Evolutionary conservation across 495 filamentous ascomycete species (phyloP).

Genomic region (Thozetella sp.): DNA sequence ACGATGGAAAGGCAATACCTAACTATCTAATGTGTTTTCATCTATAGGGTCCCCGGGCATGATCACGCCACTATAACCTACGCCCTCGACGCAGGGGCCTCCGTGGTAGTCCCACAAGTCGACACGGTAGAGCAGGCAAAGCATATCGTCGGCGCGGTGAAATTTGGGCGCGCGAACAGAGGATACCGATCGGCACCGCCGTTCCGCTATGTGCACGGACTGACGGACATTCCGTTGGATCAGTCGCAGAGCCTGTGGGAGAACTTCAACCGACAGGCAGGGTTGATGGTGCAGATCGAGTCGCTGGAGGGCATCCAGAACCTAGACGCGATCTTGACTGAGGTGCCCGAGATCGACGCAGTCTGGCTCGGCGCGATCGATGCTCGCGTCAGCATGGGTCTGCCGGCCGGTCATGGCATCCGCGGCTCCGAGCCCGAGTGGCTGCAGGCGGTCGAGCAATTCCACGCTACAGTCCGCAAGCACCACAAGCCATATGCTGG

Average conservation of each 20-base stretch:
- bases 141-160: constrained; percentile 40
- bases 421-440: constrained; percentile 38
- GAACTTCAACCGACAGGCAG: constrained; percentile 43
- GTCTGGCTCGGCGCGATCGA: constrained; percentile 46
- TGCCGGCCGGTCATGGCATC: constrained; percentile 22
- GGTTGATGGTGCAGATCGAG: constrained; percentile 52
- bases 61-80: constrained; percentile 48
- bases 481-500: constrained; percentile 49
- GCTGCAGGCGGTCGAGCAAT: constrained; percentile 31
- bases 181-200: constrained; percentile 46
- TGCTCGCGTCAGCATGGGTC: constrained; percentile 37
- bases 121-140: constrained; percentile 46
- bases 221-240: constrained; percentile 30
- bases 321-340: constrained; percentile 52
- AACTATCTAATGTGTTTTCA: too few species aligned
- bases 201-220: constrained; percentile 31
- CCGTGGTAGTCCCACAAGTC: constrained; percentile 44
- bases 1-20: too few species aligned
- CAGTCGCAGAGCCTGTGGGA: constrained; percentile 25
- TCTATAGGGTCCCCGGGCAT: constrained; percentile 38
- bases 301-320: constrained; percentile 54
- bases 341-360: constrained; percentile 39
- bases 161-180: constrained; percentile 26
- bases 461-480: constrained; percentile 32
- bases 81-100: constrained; percentile 48